A percentile compares a stretch with the other conserved stretches of the same genome.
Evolutionary conservation across 371 early-diverging fungal genomes (phyloP).

Genomic region (Mucor circinelloides): DNA sequence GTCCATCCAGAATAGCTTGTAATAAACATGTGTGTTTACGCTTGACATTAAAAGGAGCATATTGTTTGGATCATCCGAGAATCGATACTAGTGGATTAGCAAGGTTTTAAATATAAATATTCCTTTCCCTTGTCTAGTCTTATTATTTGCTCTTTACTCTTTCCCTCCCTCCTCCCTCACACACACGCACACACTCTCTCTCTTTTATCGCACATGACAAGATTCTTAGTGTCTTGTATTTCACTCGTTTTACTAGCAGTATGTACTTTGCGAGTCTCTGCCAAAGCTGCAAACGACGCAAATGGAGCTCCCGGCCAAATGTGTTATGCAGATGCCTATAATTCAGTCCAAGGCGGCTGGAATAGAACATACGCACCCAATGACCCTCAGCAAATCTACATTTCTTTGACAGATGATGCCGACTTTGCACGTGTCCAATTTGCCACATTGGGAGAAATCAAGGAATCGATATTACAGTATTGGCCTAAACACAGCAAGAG

Average conservation of each 20-base stretch:
- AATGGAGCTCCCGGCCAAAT: conserved; percentile 22
- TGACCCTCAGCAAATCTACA: conserved; percentile 50
- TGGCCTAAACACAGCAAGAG: conserved; percentile 30
- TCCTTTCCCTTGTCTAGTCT: background rate
- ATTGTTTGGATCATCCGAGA: background rate
- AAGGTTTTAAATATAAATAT: conserved; percentile 1
- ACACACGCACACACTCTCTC: too few species aligned
- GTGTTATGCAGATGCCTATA: conserved; percentile 26
- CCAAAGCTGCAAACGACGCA: background rate
- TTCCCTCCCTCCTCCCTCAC: background rate
- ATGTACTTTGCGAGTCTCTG: background rate
- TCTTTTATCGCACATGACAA: background rate
- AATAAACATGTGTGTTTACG: conserved; percentile 3
- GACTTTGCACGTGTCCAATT: conserved; percentile 44
- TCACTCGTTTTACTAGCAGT: background rate
- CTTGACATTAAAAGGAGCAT: background rate
- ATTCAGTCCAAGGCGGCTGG: conserved; percentile 15
- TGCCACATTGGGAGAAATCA: conserved; percentile 30
- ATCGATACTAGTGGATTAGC: background rate
- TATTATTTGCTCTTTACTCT: background rate
- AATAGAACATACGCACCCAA: conserved; percentile 23
- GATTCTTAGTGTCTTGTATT: background rate
- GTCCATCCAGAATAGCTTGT: conserved; percentile 1
- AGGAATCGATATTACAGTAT: conserved; percentile 31
- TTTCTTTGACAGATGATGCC: conserved; percentile 37